Evolutionary conservation across 805 yeast species (phyloP), one percentile per base, ranked within the genome.

Genomic region (Candida coleopterorum): DNA sequence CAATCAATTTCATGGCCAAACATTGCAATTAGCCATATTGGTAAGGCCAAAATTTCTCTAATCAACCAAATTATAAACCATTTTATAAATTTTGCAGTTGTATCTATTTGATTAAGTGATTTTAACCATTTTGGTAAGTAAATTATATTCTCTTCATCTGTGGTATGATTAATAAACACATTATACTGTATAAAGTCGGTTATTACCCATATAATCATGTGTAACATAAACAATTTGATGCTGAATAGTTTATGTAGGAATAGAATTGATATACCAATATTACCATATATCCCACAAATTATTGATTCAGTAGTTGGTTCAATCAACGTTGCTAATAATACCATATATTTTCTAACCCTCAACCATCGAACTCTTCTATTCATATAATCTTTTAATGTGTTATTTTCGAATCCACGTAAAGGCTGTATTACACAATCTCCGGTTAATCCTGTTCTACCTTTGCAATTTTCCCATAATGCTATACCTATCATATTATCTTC

Each of bases 401-500:
- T 65, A 15, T 33, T 33, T 20, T 60, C 64, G 20, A 69, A 69
- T 6, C 62, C 62, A 38, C 60, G 52, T 21, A 68, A 47, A 0
- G 96, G 96, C 53, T 87, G 96, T 4, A 85, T 60, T 1, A 79
- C 95, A 32, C 77, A 72, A 53, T 87, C 95, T 1, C 83, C 77
- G 1, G 90, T 80, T 69, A 86, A 67, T 0, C 82, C 88, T 0
- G 95, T 85, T 45, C 88, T 64, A 2, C 85, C 82, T 17, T 49
- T 38, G 17, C 84, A 79, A 40, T 55, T 55, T 34, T 77, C 77
- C 95, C 95, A 87, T 12, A 87, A 53, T 1, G 87, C 85, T 33
- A 85, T 86, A 4, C 85, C 95, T 43, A 87, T 87, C 94, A 86
- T 84, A 56, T 87, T 87, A 56, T 87, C 96, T 54, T 87, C 96